Base-by-base conservation (phyloP, 2,329 filamentous ascomycete genomes). In the Dissoconium aciculare region DNA sequence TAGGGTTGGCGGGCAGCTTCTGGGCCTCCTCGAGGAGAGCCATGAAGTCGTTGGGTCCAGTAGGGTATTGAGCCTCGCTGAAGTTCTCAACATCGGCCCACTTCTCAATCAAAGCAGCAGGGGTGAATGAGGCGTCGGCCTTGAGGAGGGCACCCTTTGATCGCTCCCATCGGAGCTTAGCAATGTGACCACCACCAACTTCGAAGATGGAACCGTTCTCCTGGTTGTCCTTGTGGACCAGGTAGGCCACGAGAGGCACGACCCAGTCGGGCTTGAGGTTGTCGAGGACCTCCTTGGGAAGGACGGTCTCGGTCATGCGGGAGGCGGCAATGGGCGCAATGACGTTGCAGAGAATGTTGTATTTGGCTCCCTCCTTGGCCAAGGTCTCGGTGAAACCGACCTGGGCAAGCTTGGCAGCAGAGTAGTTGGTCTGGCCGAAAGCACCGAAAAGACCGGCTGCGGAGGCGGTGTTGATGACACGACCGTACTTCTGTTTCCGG, bases 331-430 rank as follows among this genome's bases (percentile, higher is more conserved):
- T 85, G 31, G 89, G 89, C 11, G 89, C 84, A 62, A 98, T 91
- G 48, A 82, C 82, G 59, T 98, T 98, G 65, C 69, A 74, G 49
- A 93, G 62, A 46, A 98, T 95, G 69, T 95, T 95, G 66, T 98
- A 98, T 63, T 95, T 95, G 54, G 72, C 66, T 44, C 89, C 89
- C 65, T 98, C 89, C 68, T 95, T 95, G 37, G 89, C 89, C 40
- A 98, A 69, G 3, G 89, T 94, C 68, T 98, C 87, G 23, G 85
- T 94, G 65, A 95, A 95, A 45, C 87, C 89, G 39, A 98, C 84
- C 64, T 92, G 75, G 42, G 81, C 80, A 42, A 95, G 69, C 67
- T 95, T 98, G 52, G 89, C 89, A 38, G 89, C 85, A 66, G 87
- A 92, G 63, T 98, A 98, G 63, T 94, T 95, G 56, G 76, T 73